These are phyloP conservation scores for Clitoria ternatea DNA, from an alignment of 306 rosid genomes.

Conservation along the genomic window DNA sequence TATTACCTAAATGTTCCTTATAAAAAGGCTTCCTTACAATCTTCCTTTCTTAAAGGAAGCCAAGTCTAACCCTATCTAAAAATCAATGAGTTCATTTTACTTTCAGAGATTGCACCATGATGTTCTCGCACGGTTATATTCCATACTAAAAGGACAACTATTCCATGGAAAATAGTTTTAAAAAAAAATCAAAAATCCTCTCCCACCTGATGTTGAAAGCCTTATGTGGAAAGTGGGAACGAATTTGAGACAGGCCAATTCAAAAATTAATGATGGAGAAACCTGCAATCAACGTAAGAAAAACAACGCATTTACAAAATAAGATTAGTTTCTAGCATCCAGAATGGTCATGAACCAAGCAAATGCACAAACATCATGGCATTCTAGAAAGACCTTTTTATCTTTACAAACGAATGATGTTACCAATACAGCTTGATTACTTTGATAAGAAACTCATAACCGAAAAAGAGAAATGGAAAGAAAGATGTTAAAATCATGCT, in stretches of 20 bases:
- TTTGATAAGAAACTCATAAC: slow-evolving; percentile 29
- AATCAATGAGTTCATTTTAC: too few species aligned
- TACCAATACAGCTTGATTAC: slow-evolving; percentile 30
- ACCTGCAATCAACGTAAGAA: slow-evolving; percentile 22
- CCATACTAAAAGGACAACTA: not conserved
- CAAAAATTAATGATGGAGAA: slow-evolving; percentile 10
- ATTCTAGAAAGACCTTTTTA: slow-evolving; percentile 29
- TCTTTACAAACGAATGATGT: slow-evolving; percentile 55
- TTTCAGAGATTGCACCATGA: not conserved
- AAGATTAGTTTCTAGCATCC: slow-evolving; percentile 6
- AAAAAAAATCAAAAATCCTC: not conserved
- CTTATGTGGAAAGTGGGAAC: not conserved
- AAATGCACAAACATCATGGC: slow-evolving; percentile 27
- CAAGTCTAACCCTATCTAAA: too few species aligned
- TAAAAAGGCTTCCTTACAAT: too few species aligned
- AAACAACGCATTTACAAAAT: slow-evolving; percentile 36
- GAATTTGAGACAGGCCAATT: not conserved
- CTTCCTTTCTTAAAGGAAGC: too few species aligned
- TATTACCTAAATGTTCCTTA: too few species aligned
- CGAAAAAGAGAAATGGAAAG: slow-evolving; percentile 23
- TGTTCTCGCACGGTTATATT: not conserved
- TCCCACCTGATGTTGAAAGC: not conserved
- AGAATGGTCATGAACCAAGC: slow-evolving; percentile 14
- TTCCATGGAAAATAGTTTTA: not conserved
- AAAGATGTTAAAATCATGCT: slow-evolving; percentile 28